Evolutionary conservation across 768 basidiomycete genomes (phyloP).

Genomic region (Polyporus arcularius): DNA sequence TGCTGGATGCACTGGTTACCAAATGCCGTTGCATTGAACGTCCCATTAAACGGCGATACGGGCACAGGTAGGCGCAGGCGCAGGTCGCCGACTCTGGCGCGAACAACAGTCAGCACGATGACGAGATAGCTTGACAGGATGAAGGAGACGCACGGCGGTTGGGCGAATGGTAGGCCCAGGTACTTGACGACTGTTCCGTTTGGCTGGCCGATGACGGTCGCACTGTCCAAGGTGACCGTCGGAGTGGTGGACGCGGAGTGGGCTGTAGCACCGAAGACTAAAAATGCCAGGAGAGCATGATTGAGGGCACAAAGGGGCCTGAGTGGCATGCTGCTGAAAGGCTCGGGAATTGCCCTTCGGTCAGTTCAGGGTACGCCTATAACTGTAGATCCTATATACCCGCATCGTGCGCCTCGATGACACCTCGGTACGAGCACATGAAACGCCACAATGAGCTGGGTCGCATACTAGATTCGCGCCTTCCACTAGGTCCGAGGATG

Average conservation of each 20-base stretch:
- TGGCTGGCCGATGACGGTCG: constrained; percentile 24
- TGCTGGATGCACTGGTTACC: constrained; percentile 24
- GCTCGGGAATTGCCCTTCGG: no score
- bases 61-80: constrained; percentile 24
- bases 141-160: constrained; percentile 28
- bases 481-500: no score
- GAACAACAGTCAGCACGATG: background rate
- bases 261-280: no score
- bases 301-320: no score
- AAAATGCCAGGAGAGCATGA: no score
- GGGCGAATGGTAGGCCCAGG: constrained; percentile 32
- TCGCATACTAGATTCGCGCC: no score
- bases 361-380: no score
- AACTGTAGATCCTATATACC: no score
- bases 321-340: no score
- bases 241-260: background rate
- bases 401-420: no score
- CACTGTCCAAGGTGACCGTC: constrained; percentile 25
- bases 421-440: no score
- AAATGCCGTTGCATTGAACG: constrained; percentile 19
- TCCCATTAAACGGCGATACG: constrained; percentile 2
- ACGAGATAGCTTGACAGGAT: background rate
- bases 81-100: constrained; percentile 17
- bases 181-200: constrained; percentile 16
- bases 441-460: no score